Evolutionary conservation across 164 flowering plant genomes (phyloP).

Genomic region (Chloranthus sessilifolius): DNA sequence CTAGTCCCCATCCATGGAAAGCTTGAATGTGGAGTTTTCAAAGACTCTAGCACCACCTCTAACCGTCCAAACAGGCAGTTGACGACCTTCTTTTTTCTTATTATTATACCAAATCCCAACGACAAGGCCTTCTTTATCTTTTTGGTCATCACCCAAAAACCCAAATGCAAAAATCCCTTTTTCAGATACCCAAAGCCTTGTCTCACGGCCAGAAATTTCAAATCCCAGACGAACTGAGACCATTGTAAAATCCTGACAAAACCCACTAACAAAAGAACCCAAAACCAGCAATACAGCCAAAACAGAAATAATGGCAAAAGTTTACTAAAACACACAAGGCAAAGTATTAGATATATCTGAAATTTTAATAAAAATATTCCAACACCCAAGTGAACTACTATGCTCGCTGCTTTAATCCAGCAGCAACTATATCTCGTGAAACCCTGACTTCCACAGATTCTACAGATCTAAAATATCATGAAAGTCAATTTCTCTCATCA

Average conservation of each 20-base stretch:
- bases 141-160: constrained; percentile 27
- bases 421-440: no score
- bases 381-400: no score
- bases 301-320: no score
- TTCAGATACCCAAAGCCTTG: constrained; percentile 39
- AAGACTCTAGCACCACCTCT: constrained; percentile 47
- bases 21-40: constrained; percentile 37
- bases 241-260: constrained; percentile 24
- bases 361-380: no score
- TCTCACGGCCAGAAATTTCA: constrained; percentile 30
- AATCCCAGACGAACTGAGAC: constrained; percentile 39
- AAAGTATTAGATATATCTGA: no score
- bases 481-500: no score
- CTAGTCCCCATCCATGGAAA: constrained; percentile 41
- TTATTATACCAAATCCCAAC: constrained; percentile 45
- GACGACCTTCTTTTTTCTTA: constrained; percentile 24
- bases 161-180: constrained; percentile 55
- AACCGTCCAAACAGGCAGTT: constrained; percentile 46
- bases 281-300: constrained; percentile 19
- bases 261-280: constrained; percentile 25
- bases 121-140: constrained; percentile 31
- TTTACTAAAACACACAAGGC: no score
- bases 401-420: no score
- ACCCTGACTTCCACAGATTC: no score
- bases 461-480: no score